Evolutionary conservation across 1,284 basidiomycete species (phyloP).

Genomic region (Irpex rosettiformis): DNA sequence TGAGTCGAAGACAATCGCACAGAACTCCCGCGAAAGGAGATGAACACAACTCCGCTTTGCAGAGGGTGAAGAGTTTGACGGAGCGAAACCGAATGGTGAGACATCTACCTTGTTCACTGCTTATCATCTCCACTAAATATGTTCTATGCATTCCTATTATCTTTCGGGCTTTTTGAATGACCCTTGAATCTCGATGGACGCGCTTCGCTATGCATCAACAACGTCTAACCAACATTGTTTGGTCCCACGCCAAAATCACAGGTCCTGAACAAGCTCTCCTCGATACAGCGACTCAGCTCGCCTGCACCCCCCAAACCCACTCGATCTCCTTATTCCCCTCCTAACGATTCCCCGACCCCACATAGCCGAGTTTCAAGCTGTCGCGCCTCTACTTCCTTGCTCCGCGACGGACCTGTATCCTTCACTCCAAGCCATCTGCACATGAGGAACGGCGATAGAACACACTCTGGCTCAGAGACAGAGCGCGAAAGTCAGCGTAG

Average conservation of each 20-base stretch:
- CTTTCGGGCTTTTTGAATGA: not conserved
- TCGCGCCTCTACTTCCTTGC: slow-evolving; percentile 32
- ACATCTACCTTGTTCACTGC: slow-evolving; percentile 3
- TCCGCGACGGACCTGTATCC: slow-evolving; percentile 15
- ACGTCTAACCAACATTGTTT: not conserved
- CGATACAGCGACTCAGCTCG: slow-evolving; percentile 45
- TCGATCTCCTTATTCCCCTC: slow-evolving; percentile 13
- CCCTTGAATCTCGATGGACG: slow-evolving; percentile 18
- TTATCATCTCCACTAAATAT: not conserved
- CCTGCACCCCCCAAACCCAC: slow-evolving; percentile 32
- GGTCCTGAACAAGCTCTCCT: slow-evolving; percentile 67
- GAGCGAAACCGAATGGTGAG: slow-evolving; percentile 70
- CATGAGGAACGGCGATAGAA: slow-evolving; percentile 10
- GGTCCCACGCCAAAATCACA: slow-evolving; percentile 23
- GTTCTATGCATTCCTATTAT: not conserved
- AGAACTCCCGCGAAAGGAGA: slow-evolving; percentile 29
- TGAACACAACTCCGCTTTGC: slow-evolving; percentile 56
- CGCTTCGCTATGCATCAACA: slow-evolving; percentile 5
- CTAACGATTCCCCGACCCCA: slow-evolving; percentile 22
- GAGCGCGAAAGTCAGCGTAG: slow-evolving; percentile 52
- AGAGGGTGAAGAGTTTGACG: slow-evolving; percentile 64
- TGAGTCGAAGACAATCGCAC: slow-evolving; percentile 36
- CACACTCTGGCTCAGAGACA: slow-evolving; percentile 73
- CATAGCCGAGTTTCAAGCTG: slow-evolving; percentile 29
- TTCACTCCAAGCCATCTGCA: not conserved